Evolutionary conservation across 805 yeast genomes (phyloP).

Genomic region (Metschnikowia sp.): DNA sequence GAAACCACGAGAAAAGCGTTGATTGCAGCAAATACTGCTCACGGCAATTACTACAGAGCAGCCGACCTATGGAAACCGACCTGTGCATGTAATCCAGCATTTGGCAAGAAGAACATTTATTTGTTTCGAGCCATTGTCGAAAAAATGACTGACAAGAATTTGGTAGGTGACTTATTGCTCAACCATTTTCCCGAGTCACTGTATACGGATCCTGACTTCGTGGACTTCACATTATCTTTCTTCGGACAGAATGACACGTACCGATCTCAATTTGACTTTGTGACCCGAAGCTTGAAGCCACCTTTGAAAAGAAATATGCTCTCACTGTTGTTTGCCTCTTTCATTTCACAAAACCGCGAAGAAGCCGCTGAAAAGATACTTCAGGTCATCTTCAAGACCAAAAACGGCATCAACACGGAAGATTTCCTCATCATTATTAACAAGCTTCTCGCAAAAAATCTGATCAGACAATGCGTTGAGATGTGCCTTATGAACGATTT

Average conservation of each 20-base stretch:
- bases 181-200: slow-evolving; percentile 6
- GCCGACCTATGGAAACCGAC: slow-evolving; percentile 17
- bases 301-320: slow-evolving; percentile 34
- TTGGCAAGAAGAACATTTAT: slow-evolving; percentile 1
- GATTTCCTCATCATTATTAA: slow-evolving; percentile 28
- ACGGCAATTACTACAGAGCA: slow-evolving; percentile 16
- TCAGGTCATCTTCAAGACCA: slow-evolving; percentile 27
- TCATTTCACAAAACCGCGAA: slow-evolving; percentile 25
- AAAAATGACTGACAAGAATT: not conserved
- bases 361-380: slow-evolving; percentile 28
- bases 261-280: slow-evolving; percentile 10
- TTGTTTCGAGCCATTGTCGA: not conserved
- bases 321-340: slow-evolving; percentile 30
- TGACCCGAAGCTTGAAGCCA: slow-evolving; percentile 22
- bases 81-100: not conserved
- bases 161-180: not conserved
- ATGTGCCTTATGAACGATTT: slow-evolving; percentile 21
- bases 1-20: slow-evolving; percentile 3
- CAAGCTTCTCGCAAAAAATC: slow-evolving; percentile 24
- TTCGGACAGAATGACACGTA: slow-evolving; percentile 20
- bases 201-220: slow-evolving; percentile 7
- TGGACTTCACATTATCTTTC: slow-evolving; percentile 16
- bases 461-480: slow-evolving; percentile 23
- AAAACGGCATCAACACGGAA: slow-evolving; percentile 22
- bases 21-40: slow-evolving; percentile 12